Base-by-base conservation (phyloP, 2,329 filamentous ascomycete species). In the Myriosclerotinia scirpicola region DNA sequence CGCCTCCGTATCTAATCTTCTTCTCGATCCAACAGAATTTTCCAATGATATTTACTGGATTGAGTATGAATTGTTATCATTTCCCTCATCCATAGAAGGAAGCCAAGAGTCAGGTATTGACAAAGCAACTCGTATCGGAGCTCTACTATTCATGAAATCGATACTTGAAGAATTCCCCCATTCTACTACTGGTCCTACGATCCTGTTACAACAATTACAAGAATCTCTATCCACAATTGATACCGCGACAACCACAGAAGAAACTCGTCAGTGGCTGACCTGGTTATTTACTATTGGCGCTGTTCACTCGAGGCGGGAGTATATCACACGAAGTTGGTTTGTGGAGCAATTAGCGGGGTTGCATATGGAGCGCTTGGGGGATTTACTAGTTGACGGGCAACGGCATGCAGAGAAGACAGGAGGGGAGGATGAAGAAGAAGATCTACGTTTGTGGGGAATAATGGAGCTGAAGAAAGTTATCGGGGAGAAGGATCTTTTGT, bases 151-250 rank as follows among this genome's bases (percentile, higher is more conserved):
- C 61, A 61, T 70, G 56, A 72, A 71, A 67, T 63, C 67, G 4
- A 68, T 70, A 38, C 44, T 73, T 7, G 56, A 72, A 56, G 69
- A 73, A 42, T 69, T 68, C 40, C 69, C 71, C 15, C 67, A 71
- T 56, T 70, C 71, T 1, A 42, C 22, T 3, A 68, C 58, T 11
- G 66, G 70, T 22, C 42, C 68, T n/a, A 58, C 62, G 20, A 64
- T 73, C 40, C 56, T 73, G 38, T 65, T 72, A 20, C 34, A 55
- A 22, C 65, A 69, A 54, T 56, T 73, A 30, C 64, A 61, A 65
- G 55, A 67, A 46, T 48, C 67, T 5, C 22, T 71, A 9, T 46
- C 26, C n/a, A 46, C 22, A 14, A 65, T 67, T n/a, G 54, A 60
- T 52, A 59, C 17, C 44, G 44, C 58, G n/a, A 66, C 22, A 53